Base-by-base conservation (phyloP, 805 yeast genomes). In the Tetrapisispora iriomotensis region DNA sequence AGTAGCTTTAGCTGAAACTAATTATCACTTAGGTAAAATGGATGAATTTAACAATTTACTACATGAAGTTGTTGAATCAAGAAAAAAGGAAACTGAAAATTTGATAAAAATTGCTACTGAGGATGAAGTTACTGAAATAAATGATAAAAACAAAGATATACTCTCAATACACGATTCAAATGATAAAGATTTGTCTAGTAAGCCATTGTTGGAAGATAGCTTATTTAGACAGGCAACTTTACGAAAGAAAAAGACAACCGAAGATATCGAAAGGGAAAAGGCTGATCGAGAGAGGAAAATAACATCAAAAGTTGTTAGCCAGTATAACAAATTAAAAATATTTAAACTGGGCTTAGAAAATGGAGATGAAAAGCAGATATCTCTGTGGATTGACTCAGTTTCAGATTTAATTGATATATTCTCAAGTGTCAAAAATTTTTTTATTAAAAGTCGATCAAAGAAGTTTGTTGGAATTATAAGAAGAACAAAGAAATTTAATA, bases 361-460 rank as follows among this genome's bases (percentile, higher is more conserved):
- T 3, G 75, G 71, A 3, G 80, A 79, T 45, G 62, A 58, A 13
- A 76, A 75, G n/a, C 82, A 92, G 0, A 71, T 77, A 2, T 67
- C 71, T 7, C 74, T 84, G 2, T 92, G 97, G 97, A 71, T 84
- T 47, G 84, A 85, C 44, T 65, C 78, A 5, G 95, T 90, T 0
- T 74, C 84, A 2, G 94, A 82, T 47, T 68, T 92, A 37, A 76
- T 90, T 30, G 94, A 87, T 52, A 75, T 83, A 43, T 88, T 92
- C 54, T 75, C 82, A 20, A 74, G 79, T 40, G 86, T 84, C 10
- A 71, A 79, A 45, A 77, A 77, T 49, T 84, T 92, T 47, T 88
- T 84, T 52, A 82, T 88, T 1, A 71, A 77, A 36, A 94, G 85
- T 50, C 72, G 80, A 41, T 79, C 79, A 10, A 75, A 79, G 37